Conservation (phyloP, 257 asterid genomes). For the Vinca minor region DNA sequence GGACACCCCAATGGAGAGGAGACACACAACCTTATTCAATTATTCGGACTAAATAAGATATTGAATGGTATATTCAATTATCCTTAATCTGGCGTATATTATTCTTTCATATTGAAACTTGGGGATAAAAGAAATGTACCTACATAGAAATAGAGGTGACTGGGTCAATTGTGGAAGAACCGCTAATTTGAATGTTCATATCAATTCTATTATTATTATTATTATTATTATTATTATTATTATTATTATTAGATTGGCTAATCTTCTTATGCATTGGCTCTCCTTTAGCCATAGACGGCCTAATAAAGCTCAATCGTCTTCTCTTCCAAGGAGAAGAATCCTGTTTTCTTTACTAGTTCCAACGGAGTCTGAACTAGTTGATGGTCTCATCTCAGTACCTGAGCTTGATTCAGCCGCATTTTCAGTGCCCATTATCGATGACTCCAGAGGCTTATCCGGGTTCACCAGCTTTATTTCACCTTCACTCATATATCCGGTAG, state of each 20-base stretch:
- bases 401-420: conserved; percentile 10
- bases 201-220: conserved; percentile 15
- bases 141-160: not conserved
- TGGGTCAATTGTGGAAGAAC: conserved; percentile 5
- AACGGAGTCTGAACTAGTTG: conserved; percentile 3
- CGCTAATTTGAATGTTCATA: conserved; percentile 10
- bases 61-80: too few relatives aligned
- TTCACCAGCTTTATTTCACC: conserved; percentile 18
- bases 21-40: too few relatives aligned
- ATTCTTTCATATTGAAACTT: too few relatives aligned
- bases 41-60: too few relatives aligned
- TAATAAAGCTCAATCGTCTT: conserved; percentile 43
- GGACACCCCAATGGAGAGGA: too few relatives aligned
- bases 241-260: conserved; percentile 7
- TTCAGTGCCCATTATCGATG: conserved; percentile 4
- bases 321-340: conserved; percentile 56
- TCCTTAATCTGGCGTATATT: too few relatives aligned
- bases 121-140: conserved; percentile 8
- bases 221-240: too few relatives aligned
- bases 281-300: too few relatives aligned
- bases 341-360: conserved; percentile 36
- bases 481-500: conserved; percentile 4
- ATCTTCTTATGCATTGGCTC: conserved; percentile 19
- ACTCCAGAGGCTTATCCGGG: conserved; percentile 23
- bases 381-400: conserved; percentile 10